Conservation (phyloP, 2,329 filamentous ascomycete species). For the Ophiobolus disseminans region DNA sequence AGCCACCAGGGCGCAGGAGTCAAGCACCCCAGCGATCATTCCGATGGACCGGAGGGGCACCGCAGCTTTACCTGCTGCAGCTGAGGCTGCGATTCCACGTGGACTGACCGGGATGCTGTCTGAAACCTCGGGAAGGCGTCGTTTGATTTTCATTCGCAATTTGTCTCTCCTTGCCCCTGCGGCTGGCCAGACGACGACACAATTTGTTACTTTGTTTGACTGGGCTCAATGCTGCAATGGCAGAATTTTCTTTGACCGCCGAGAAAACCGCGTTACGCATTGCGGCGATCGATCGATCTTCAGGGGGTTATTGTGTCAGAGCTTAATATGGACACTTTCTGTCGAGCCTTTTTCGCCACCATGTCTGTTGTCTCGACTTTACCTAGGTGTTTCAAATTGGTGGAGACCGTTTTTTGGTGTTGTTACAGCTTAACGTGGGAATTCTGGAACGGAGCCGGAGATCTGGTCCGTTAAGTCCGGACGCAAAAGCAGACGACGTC, state of each 20-base stretch:
- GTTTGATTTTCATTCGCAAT: slow-evolving; percentile 40
- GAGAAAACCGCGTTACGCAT: slow-evolving; percentile 12
- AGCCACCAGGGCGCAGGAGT: slow-evolving; percentile 17
- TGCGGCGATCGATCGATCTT: slow-evolving; percentile 25
- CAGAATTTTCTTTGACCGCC: slow-evolving; percentile 7
- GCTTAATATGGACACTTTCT: slow-evolving; percentile 19
- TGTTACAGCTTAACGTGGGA: slow-evolving; percentile 26
- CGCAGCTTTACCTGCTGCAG: slow-evolving; percentile 18
- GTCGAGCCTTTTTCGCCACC: slow-evolving; percentile 17
- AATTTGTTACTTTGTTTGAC: slow-evolving; percentile 4
- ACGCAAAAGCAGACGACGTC: slow-evolving; percentile 18
- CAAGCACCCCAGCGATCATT: slow-evolving; percentile 19
- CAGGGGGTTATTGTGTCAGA: slow-evolving; percentile 30
- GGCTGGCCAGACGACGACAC: slow-evolving; percentile 17
- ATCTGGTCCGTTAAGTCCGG: slow-evolving; percentile 13
- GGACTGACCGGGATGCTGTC: slow-evolving; percentile 33
- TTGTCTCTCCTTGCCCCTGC: slow-evolving; percentile 29
- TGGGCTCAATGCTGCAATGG: slow-evolving; percentile 1
- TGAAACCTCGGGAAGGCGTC: slow-evolving; percentile 24
- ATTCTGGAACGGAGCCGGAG: slow-evolving; percentile 13
- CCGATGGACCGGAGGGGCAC: slow-evolving; percentile 21
- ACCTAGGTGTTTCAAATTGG: slow-evolving; percentile 28
- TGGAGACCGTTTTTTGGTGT: slow-evolving; percentile 19
- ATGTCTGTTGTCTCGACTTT: slow-evolving; percentile 21
- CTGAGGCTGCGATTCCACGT: slow-evolving; percentile 38